Percentiles rank a stretch among this genome's conserved stretches.
Conservation (phyloP, 768 basidiomycete species). For the Myochromella boudieri region DNA sequence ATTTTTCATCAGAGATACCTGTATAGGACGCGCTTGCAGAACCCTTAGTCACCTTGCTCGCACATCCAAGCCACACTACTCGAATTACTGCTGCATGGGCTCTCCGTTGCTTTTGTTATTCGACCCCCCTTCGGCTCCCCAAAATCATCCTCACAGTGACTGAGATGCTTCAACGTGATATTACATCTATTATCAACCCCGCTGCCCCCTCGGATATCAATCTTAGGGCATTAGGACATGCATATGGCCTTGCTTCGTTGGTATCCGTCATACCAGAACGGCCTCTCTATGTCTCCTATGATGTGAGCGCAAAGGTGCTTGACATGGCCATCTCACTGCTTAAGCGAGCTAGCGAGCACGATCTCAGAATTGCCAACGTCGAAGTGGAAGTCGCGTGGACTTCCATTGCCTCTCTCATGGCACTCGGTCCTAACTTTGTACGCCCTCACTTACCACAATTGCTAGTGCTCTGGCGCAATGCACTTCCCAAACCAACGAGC, state of each 20-base stretch:
- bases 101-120: slow-evolving; percentile 86
- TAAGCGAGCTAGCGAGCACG: slow-evolving; percentile 89
- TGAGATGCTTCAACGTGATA: slow-evolving; percentile 83
- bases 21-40: slow-evolving; percentile 81
- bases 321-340: slow-evolving; percentile 89
- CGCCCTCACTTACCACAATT: slow-evolving; percentile 91
- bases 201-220: slow-evolving; percentile 70
- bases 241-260: slow-evolving; percentile 86
- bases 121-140: slow-evolving; percentile 82
- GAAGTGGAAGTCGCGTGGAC: slow-evolving; percentile 97
- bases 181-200: slow-evolving; percentile 70
- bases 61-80: slow-evolving; percentile 87
- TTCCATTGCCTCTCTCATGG: slow-evolving; percentile 85
- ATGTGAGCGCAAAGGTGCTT: slow-evolving; percentile 86
- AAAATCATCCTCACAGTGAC: slow-evolving; percentile 75
- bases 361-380: slow-evolving; percentile 74
- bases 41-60: slow-evolving; percentile 79
- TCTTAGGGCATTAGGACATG: slow-evolving; percentile 77
- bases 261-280: slow-evolving; percentile 84
- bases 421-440: slow-evolving; percentile 91
- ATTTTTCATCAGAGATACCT: not conserved
- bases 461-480: slow-evolving; percentile 95
- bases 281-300: slow-evolving; percentile 93
- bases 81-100: slow-evolving; percentile 87
- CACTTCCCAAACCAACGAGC: slow-evolving; percentile 89